Evolutionary conservation across 2,329 filamentous ascomycete species (phyloP).

Genomic region (Fusarium fujikuroi): DNA sequence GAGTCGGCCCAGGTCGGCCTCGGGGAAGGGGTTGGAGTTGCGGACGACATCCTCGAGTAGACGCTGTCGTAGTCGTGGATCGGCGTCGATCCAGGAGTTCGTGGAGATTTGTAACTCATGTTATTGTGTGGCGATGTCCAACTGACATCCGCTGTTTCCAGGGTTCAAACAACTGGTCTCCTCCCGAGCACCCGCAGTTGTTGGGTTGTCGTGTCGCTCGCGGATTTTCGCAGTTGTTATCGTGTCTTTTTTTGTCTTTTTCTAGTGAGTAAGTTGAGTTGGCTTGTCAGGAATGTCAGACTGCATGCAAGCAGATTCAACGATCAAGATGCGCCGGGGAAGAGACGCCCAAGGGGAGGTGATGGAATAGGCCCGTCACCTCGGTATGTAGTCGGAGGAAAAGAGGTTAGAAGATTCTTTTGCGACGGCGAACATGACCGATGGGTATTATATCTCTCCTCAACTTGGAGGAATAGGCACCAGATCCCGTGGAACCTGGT

Average conservation of each 20-base stretch:
- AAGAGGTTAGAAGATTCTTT: conserved; percentile 64
- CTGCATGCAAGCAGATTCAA: conserved; percentile 42
- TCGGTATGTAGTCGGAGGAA: conserved; percentile 70
- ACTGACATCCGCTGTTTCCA: conserved; percentile 46
- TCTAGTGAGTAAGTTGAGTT: conserved; percentile 30
- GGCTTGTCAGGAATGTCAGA: conserved; percentile 29
- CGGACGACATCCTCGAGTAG: conserved; percentile 63
- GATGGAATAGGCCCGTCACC: conserved; percentile 64
- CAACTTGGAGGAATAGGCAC: conserved; percentile 44
- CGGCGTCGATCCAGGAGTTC: conserved; percentile 59
- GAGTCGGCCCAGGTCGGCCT: conserved; percentile 62
- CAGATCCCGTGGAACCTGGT: conserved; percentile 47
- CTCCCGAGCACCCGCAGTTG: conserved; percentile 45
- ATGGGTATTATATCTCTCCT: conserved; percentile 51
- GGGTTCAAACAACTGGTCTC: conserved; percentile 41
- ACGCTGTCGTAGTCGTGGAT: conserved; percentile 59
- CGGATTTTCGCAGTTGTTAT: conserved; percentile 11
- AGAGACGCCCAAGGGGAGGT: conserved; percentile 59
- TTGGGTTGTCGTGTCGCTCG: conserved; percentile 20
- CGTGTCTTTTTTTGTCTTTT: conserved; percentile 51
- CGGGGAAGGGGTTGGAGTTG: conserved; percentile 68
- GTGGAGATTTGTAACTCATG: conserved; percentile 55
- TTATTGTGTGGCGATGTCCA: conserved; percentile 50
- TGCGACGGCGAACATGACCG: conserved; percentile 67
- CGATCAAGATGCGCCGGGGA: conserved; percentile 38